Evolutionary conservation across 495 filamentous ascomycete species (phyloP).

Genomic region (Aspergillus nanangensis): DNA sequence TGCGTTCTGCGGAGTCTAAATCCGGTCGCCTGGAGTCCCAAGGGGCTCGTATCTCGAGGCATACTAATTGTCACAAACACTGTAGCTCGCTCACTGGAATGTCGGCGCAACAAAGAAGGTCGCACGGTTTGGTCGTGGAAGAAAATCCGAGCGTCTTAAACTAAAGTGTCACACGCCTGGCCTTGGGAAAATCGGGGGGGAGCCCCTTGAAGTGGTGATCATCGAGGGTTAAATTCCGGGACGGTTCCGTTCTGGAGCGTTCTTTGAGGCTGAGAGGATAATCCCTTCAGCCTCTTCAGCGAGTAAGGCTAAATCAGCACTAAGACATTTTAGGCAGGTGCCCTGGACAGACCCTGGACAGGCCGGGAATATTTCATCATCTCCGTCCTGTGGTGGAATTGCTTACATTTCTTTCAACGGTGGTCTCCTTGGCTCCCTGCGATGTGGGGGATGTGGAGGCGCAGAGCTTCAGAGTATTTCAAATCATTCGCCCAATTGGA

Average conservation of each 20-base stretch:
- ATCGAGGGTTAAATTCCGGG: too few species aligned
- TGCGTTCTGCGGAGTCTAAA: constrained; percentile 24
- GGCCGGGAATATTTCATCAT: too few species aligned
- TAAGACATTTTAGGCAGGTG: too few species aligned
- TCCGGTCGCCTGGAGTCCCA: constrained; percentile 5
- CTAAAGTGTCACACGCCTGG: neutral
- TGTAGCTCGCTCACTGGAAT: neutral
- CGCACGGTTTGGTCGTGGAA: neutral
- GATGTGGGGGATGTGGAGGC: too few species aligned
- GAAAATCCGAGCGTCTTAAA: neutral
- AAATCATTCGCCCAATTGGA: too few species aligned
- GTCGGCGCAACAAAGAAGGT: neutral
- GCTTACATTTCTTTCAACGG: too few species aligned
- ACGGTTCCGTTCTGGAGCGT: neutral
- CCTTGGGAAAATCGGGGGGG: neutral
- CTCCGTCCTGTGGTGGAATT: too few species aligned
- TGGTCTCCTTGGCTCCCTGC: too few species aligned
- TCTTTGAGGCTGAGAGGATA: constrained; percentile 2
- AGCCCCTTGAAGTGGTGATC: too few species aligned
- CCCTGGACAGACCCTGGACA: too few species aligned
- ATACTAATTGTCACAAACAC: constrained; percentile 3
- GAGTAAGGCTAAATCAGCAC: constrained; percentile 1
- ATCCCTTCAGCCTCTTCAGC: neutral
- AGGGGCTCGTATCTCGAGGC: constrained; percentile 6
- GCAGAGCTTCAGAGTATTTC: too few species aligned